Conservation (phyloP, 2,329 filamentous ascomycete species). For the Aspergillus flavus region DNA sequence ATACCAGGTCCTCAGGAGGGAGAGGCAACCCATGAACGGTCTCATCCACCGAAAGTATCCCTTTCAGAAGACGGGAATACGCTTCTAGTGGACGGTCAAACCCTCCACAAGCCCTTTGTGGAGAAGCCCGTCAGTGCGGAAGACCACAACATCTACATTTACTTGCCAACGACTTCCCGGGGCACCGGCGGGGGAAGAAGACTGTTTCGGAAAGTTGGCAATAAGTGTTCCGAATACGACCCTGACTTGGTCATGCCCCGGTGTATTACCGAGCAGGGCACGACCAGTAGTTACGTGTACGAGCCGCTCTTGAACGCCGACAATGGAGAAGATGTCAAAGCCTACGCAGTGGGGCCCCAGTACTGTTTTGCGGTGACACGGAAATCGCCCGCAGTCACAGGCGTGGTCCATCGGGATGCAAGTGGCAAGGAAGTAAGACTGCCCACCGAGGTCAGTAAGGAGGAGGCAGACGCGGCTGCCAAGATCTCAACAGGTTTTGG, state of each 20-base stretch:
- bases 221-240: conserved; percentile 92
- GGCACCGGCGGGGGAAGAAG: conserved; percentile 72
- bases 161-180: conserved; percentile 67
- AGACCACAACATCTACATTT: conserved; percentile 95
- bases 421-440: conserved; percentile 93
- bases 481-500: conserved; percentile 85
- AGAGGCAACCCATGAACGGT: conserved; percentile 42
- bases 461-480: conserved; percentile 78
- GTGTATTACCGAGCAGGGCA: conserved; percentile 72
- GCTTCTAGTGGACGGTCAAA: conserved; percentile 75
- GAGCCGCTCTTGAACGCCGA: conserved; percentile 92
- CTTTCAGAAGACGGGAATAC: conserved; percentile 81
- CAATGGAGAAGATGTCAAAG: conserved; percentile 93
- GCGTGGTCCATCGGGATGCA: conserved; percentile 85
- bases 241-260: conserved; percentile 72
- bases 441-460: conserved; percentile 74
- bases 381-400: conserved; percentile 92
- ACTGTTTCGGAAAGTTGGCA: conserved; percentile 90
- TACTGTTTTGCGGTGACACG: conserved; percentile 93
- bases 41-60: conserved; percentile 76
- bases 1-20: neutral
- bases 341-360: conserved; percentile 83
- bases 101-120: conserved; percentile 85
- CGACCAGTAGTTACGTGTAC: conserved; percentile 77
- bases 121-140: conserved; percentile 93